A percentile compares a stretch with the other conserved stretches of the same genome.
phyloP scores from a whole-genome alignment of 2,329 filamentous ascomycete species.

The Ceratocystis cubensis region DNA sequence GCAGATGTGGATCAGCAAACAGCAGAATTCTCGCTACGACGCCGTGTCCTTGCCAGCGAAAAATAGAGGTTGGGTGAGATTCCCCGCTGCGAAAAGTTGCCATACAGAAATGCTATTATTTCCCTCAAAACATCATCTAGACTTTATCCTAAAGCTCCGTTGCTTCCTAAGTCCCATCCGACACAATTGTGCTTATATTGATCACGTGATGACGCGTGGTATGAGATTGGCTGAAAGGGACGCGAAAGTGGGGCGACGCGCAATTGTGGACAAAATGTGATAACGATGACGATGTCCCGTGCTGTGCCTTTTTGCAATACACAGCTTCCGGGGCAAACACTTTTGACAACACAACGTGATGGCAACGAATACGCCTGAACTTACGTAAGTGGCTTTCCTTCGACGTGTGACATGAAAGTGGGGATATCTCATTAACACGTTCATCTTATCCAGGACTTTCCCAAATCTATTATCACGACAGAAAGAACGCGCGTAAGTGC shows the following conservation, averaged over 20 bases:
- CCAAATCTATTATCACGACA: constrained; percentile 15
- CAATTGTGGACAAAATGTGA: neutral
- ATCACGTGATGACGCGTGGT: constrained; percentile 21
- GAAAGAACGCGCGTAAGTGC: constrained; percentile 16
- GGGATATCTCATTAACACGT: neutral
- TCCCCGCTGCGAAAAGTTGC: too few relatives aligned
- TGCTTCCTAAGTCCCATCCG: too few relatives aligned
- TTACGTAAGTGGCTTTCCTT: neutral
- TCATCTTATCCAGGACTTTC: constrained; percentile 3
- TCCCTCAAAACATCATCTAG: neutral
- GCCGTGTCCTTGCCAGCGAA: neutral
- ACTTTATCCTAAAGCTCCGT: neutral
- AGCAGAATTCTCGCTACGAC: neutral
- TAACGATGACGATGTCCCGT: neutral
- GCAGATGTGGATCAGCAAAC: neutral
- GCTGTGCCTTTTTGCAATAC: neutral
- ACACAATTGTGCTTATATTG: neutral
- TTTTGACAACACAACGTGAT: neutral
- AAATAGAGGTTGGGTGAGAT: neutral
- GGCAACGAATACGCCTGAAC: neutral
- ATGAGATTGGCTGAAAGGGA: neutral
- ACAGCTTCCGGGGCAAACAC: neutral
- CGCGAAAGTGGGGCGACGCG: constrained; percentile 19
- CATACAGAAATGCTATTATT: neutral
- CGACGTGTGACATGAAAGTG: neutral